These are phyloP conservation scores for Vaccinium myrtillus DNA, from an alignment of 148 eudicot species.

Conservation along the genomic window DNA sequence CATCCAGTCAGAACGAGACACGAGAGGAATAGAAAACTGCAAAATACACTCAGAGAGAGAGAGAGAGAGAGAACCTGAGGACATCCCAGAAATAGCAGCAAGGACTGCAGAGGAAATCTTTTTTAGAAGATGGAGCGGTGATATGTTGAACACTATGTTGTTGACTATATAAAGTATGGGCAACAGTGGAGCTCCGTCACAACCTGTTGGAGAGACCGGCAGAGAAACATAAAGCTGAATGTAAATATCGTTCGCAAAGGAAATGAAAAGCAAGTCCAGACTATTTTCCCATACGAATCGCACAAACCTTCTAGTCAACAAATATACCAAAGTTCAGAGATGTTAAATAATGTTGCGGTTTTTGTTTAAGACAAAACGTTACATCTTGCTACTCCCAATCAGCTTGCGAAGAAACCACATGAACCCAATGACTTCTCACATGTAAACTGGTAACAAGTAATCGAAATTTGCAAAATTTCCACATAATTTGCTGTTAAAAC, in stretches of 20 bases:
- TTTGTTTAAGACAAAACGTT: not conserved
- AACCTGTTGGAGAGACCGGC: slow-evolving; percentile 38
- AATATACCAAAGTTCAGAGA: not conserved
- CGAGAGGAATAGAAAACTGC: not conserved
- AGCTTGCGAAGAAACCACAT: not conserved
- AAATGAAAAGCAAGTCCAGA: slow-evolving; percentile 1
- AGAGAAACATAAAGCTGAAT: not conserved
- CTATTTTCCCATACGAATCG: not conserved
- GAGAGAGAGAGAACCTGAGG: slow-evolving; percentile 57
- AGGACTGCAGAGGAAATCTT: slow-evolving; percentile 75
- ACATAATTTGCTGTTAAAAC: not conserved
- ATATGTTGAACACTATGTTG: slow-evolving; percentile 78
- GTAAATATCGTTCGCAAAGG: not conserved
- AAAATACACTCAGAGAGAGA: not conserved
- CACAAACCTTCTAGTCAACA: not conserved
- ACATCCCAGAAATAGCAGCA: slow-evolving; percentile 58
- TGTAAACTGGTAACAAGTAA: not conserved
- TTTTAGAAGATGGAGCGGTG: slow-evolving; percentile 61
- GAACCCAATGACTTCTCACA: not conserved
- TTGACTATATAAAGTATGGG: slow-evolving; percentile 66
- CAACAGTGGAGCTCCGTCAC: slow-evolving; percentile 77
- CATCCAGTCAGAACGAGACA: slow-evolving; percentile 1
- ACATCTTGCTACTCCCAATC: not conserved
- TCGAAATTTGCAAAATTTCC: not conserved
- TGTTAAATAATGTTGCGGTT: not conserved